These are phyloP conservation scores for Paecilomyces niveus DNA, from an alignment of 2,329 filamentous ascomycete genomes.

Conservation along the genomic window DNA sequence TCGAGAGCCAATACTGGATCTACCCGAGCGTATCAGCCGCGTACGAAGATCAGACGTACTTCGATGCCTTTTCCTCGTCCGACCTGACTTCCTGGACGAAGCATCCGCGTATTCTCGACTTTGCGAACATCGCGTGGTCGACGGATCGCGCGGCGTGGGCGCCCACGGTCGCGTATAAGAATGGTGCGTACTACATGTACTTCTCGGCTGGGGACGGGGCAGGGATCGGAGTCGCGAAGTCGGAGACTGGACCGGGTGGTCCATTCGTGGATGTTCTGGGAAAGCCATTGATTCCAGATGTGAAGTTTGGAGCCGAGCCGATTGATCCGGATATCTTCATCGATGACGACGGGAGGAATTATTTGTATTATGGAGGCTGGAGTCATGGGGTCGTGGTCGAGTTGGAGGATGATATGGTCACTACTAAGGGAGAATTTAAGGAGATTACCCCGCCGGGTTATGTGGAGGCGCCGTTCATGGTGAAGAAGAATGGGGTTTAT, in stretches of 20 bases:
- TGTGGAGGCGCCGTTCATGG: conserved; percentile 39
- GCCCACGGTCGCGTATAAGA: conserved; percentile 37
- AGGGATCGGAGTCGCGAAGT: conserved; percentile 38
- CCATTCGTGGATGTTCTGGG: conserved; percentile 39
- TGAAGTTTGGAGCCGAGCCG: conserved; percentile 42
- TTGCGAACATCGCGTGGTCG: conserved; percentile 37
- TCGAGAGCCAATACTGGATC: conserved; percentile 41
- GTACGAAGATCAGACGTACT: conserved; percentile 43
- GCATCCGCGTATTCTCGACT: conserved; percentile 38
- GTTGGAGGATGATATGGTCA: conserved; percentile 39
- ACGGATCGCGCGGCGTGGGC: conserved; percentile 41
- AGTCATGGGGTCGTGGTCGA: conserved; percentile 38
- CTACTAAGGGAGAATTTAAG: conserved; percentile 36
- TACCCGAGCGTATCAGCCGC: conserved; percentile 41
- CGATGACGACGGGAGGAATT: conserved; percentile 35
- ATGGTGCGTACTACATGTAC: conserved; percentile 45
- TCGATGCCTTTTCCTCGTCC: conserved; percentile 45
- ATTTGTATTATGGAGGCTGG: conserved; percentile 41
- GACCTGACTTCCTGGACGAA: conserved; percentile 46
- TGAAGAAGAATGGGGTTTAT: conserved; percentile 36
- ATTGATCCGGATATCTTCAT: conserved; percentile 42
- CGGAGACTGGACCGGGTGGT: conserved; percentile 27
- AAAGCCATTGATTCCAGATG: conserved; percentile 36
- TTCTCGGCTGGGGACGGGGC: conserved; percentile 45
- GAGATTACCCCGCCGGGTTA: conserved; percentile 44